Conservation (phyloP, 345 rosid genomes). For the Theobroma cacao region DNA sequence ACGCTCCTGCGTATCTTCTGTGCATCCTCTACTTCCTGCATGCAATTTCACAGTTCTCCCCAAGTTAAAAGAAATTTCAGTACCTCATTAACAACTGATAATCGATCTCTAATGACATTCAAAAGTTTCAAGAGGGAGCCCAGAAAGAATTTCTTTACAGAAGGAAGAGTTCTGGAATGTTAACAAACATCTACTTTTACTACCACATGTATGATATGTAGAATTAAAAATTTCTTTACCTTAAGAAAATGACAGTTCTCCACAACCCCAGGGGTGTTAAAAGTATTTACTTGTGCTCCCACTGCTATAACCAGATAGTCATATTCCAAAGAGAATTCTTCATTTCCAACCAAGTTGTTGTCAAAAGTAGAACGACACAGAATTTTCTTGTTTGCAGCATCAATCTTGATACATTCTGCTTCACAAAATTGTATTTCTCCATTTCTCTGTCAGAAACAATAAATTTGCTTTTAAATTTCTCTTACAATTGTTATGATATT, state of each 20-base stretch:
- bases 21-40: constrained; percentile 96
- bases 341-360: constrained; percentile 47
- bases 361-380: constrained; percentile 54
- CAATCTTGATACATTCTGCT: constrained; percentile 87
- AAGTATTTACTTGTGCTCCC: constrained; percentile 95
- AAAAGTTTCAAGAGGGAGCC: background rate
- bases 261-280: constrained; percentile 85
- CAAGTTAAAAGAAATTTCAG: constrained; percentile 3
- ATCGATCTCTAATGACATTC: background rate
- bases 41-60: background rate
- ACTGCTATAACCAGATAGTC: constrained; percentile 86
- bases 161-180: background rate
- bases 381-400: constrained; percentile 60
- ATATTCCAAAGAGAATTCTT: constrained; percentile 68
- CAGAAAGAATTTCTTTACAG: background rate
- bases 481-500: background rate
- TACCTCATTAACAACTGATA: background rate
- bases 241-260: constrained; percentile 96
- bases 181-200: background rate
- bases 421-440: constrained; percentile 79
- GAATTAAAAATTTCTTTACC: constrained; percentile 33
- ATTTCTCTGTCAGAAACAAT: constrained; percentile 47
- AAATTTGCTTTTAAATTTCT: background rate
- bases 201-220: background rate
- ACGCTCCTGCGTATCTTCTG: constrained; percentile 80